These are phyloP conservation scores for Endotrypanum monterogeii DNA, from an alignment of 208 protist species.

Conservation along the genomic window DNA sequence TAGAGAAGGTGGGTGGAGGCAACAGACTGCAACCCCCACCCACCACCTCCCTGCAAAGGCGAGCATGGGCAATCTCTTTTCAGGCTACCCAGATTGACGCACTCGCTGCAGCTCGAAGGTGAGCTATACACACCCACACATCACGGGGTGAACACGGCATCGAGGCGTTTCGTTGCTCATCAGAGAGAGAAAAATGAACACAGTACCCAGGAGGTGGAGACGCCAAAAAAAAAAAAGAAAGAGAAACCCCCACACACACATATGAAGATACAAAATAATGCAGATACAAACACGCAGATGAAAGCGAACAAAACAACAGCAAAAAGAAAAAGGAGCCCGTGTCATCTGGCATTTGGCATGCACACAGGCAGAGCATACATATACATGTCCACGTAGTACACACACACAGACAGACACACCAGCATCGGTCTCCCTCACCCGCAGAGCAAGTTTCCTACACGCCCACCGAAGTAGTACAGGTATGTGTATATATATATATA, in stretches of 20 bases:
- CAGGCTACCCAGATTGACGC: neutral
- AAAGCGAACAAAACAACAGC: neutral
- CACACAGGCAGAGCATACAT: constrained; percentile 3
- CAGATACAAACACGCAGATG: constrained; percentile 1
- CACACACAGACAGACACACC: neutral
- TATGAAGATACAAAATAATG: constrained; percentile 2
- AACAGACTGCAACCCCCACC: neutral
- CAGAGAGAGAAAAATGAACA: constrained; percentile 5
- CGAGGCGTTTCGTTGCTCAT: constrained; percentile 2
- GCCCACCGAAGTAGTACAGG: neutral
- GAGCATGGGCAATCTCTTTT: neutral
- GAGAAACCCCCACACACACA: neutral
- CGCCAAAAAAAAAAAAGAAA: neutral
- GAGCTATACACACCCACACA: neutral
- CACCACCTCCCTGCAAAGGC: neutral
- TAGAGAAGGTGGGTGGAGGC: neutral
- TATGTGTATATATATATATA: neutral
- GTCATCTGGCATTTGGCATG: neutral
- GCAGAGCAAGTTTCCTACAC: neutral
- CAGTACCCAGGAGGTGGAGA: neutral
- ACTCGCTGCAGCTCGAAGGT: neutral
- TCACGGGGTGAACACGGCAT: neutral
- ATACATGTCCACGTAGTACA: neutral
- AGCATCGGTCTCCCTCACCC: no score
- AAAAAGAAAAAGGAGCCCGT: neutral